Evolutionary conservation across 306 rosid species (phyloP), one percentile per base, ranked within the genome.

Genomic region (Gynostemma pentaphyllum): DNA sequence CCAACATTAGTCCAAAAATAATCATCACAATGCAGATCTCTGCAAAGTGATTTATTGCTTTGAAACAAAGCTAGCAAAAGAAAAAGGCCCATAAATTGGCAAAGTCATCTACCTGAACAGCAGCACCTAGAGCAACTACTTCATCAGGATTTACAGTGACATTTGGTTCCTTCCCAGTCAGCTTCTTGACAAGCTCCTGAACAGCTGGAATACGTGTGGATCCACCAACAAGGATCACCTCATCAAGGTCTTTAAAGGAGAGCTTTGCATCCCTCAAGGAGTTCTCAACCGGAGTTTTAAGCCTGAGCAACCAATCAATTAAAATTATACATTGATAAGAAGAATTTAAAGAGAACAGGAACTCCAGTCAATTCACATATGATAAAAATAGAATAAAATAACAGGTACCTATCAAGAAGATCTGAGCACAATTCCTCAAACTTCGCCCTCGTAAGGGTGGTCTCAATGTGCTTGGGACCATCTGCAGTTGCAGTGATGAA

Each of bases 391-490:
- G 16, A 7, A 30, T 22, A 14, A 11, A 52, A 61, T 11, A 47
- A 18, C 21, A 32, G 24, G 32, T 79, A 91, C 98, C 98, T 85
- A 73, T 91, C 98, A 66, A 91, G 98, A 39, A 91, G 83, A 69
- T 91, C 96, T 6, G 98, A 91, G 60, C 95, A 88, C 47, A 91
- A 64, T 53, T 91, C 98, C 77, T 91, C 98, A 27, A 91, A 91
- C 70, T 91, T 91, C 26, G 82, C 98, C 71, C 98, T 85, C 1
- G 98, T 80, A 39, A 91, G 55, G 64, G 98, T 87, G 44, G 96
- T 88, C 80, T 91, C 98, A 53, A 91, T 91, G 76, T 91, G 98
- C 76, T 91, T 91, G 40, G 98, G 98, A 30, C 98, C 98, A 57
- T 91, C 98, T 4, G 89, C 85, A 22, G 96, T 85, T 8, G 96